Percentiles rank a stretch among this genome's conserved stretches.
Conservation (phyloP, 192 early-diverging fungal genomes). For the Coemansia sp. region DNA sequence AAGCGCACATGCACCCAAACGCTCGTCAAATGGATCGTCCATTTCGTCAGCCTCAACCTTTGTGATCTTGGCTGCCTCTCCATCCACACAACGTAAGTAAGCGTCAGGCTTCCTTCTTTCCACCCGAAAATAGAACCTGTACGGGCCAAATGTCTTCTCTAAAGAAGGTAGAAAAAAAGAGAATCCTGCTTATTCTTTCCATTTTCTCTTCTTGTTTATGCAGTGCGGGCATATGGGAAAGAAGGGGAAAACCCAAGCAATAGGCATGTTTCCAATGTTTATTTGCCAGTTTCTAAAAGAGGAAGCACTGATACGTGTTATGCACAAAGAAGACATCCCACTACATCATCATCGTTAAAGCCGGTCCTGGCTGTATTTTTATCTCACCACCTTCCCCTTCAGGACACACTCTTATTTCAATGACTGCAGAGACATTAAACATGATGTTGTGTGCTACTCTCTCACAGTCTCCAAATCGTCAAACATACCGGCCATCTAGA, state of each 20-base stretch:
- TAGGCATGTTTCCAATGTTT: not conserved
- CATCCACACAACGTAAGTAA: not conserved
- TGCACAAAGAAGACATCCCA: not conserved
- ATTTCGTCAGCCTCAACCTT: conserved; percentile 19
- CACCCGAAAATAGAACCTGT: not conserved
- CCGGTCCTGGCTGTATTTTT: too few relatives aligned
- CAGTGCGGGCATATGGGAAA: not conserved
- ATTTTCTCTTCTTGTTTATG: not conserved
- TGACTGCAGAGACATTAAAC: too few relatives aligned
- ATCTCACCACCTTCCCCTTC: too few relatives aligned
- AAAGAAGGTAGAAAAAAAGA: too few relatives aligned
- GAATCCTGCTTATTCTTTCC: not conserved
- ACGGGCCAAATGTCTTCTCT: too few relatives aligned
- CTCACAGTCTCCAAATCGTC: too few relatives aligned
- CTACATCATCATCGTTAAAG: not conserved
- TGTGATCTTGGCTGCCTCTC: not conserved
- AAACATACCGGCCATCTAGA: not conserved
- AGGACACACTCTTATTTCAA: too few relatives aligned
- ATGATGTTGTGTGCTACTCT: too few relatives aligned
- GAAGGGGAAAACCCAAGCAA: not conserved
- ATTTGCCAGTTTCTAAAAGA: not conserved
- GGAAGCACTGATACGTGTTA: not conserved
- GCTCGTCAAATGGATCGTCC: conserved; percentile 35
- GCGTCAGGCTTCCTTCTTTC: not conserved
- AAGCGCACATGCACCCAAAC: conserved; percentile 17